These are phyloP conservation scores for Sphaerulina musiva DNA, from an alignment of 2,329 filamentous ascomycete species.

Conservation along the genomic window DNA sequence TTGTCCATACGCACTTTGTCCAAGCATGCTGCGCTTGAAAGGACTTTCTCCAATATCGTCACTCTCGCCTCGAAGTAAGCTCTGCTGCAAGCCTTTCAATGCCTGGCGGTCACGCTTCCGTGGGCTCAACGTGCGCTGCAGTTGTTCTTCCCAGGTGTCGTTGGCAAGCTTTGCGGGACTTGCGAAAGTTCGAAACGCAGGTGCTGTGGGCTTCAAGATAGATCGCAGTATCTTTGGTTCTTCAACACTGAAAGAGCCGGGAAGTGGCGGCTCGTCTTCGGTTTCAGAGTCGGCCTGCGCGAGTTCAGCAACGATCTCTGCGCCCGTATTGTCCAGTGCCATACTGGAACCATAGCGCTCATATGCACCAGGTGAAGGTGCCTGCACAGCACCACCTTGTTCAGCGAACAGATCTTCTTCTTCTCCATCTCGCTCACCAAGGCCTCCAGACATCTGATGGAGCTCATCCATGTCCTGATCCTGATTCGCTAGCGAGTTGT, in stretches of 20 bases:
- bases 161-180: constrained; percentile 52
- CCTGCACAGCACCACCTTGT: constrained; percentile 29
- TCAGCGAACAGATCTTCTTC: constrained; percentile 22
- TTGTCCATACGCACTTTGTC: constrained; percentile 32
- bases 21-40: constrained; percentile 53
- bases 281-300: constrained; percentile 38
- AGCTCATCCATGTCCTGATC: constrained; percentile 39
- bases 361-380: constrained; percentile 25
- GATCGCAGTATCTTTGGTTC: constrained; percentile 56
- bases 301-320: constrained; percentile 54
- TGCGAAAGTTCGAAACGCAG: constrained; percentile 31
- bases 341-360: constrained; percentile 30
- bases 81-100: constrained; percentile 58
- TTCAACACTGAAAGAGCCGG: constrained; percentile 67
- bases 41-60: constrained; percentile 32
- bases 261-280: constrained; percentile 64
- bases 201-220: constrained; percentile 43
- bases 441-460: constrained; percentile 31
- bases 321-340: constrained; percentile 38
- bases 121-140: constrained; percentile 89
- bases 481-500: constrained; percentile 34
- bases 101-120: constrained; percentile 81
- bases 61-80: constrained; percentile 42
- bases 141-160: constrained; percentile 89
- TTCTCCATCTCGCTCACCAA: constrained; percentile 19